A percentile compares a stretch with the other conserved stretches of the same genome.
These are phyloP conservation scores for Microdochium nivale DNA, from an alignment of 2,329 filamentous ascomycete genomes.

Conservation along the genomic window DNA sequence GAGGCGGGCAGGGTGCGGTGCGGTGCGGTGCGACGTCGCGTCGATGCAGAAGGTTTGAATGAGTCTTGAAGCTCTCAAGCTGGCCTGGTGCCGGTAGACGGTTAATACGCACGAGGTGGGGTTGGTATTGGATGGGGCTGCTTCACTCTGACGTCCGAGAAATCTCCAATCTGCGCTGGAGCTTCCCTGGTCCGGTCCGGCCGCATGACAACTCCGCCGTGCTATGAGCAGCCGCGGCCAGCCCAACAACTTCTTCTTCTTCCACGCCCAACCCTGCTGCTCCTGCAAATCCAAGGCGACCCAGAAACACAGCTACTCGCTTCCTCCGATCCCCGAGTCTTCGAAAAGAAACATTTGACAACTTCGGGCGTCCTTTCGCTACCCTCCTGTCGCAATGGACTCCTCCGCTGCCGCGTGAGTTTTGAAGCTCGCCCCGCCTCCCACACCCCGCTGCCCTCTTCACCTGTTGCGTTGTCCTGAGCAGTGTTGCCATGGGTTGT, in stretches of 20 bases:
- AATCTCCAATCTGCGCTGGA: background rate
- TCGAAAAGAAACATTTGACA: background rate
- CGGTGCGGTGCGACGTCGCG: background rate
- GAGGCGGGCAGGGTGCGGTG: background rate
- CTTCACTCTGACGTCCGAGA: background rate
- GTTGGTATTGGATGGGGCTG: background rate
- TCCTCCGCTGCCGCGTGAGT: constrained; percentile 19
- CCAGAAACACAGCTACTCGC: background rate
- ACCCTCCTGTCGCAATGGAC: constrained; percentile 17
- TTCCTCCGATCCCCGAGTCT: background rate
- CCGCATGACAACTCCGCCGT: background rate
- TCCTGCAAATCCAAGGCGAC: background rate
- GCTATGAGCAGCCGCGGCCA: background rate
- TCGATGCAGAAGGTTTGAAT: background rate
- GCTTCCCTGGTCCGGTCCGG: background rate
- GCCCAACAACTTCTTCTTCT: constrained; percentile 3
- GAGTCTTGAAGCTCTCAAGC: background rate
- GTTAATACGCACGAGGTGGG: background rate
- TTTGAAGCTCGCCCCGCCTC: constrained; percentile 13
- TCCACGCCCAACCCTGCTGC: background rate
- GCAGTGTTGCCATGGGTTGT: no score
- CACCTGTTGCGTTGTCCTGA: background rate
- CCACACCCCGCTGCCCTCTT: constrained; percentile 20
- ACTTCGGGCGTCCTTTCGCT: background rate
- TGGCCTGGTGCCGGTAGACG: background rate